Evolutionary conservation across 2,329 filamentous ascomycete species (phyloP), one percentile per base, ranked within the genome.

Genomic region (Microsporum ferrugineum): DNA sequence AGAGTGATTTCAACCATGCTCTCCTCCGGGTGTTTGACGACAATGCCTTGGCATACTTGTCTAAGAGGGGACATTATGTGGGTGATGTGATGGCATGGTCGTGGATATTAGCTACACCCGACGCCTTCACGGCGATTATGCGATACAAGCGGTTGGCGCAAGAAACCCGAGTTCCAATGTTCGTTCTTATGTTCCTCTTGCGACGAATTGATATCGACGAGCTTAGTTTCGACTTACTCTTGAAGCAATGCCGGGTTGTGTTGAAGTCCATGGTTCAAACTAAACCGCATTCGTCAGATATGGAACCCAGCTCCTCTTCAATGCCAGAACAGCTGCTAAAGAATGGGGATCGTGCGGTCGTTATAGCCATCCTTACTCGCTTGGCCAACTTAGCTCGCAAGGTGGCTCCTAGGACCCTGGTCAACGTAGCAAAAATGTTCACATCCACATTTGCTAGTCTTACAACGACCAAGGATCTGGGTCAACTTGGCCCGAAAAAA

Each of bases 351-450:
- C 61, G 23, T 62, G 64, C 58, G 36, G 60, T 34, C 14, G 68
- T 76, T 41, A 71, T 76, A 64, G 68, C 71, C 23, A 69, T 80
- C 34, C 73, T 79, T 58, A 68, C 76, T 57, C 76, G 79, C 27
- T 71, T 84, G 33, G 67, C 82, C 41, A 76, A 76, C 17, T 79
- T 80, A 71, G 79, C 80, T 61, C 76, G 79, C 27, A 68, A 71
- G 49, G 71, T 79, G 12, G 80, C 77, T 75, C 80, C 81, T 2
- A 69, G 73, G 36, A 73, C 75, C 2, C 71, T 81, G 33, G 66
- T 75, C 31, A 69, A 69, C 31, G 76, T 80, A 60, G 71, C 75
- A 29, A 67, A 69, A 34, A 71, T 77, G 49, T 71, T 77, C 61
- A 70, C 74, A 31, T 65, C 67, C 10, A 71, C 72, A 64, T 62